phyloP scores from a whole-genome alignment of 371 early-diverging fungal genomes.

The Phascolomyces articulosus region DNA sequence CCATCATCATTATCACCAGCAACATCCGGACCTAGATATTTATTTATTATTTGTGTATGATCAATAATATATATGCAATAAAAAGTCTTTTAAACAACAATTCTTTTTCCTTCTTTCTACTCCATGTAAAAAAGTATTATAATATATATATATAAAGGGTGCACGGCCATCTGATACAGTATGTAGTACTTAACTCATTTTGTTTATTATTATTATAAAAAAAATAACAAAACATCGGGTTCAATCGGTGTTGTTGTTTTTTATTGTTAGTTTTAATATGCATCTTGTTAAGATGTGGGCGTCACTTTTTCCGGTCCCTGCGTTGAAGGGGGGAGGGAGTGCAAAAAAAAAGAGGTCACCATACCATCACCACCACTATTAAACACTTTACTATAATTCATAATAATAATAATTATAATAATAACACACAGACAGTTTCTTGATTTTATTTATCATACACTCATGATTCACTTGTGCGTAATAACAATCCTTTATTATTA shows the following conservation, averaged over 20 bases:
- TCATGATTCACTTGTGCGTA: not conserved
- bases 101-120: too few relatives aligned
- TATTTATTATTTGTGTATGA: too few relatives aligned
- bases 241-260: not conserved
- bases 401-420: not conserved
- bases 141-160: not conserved
- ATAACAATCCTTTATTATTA: not conserved
- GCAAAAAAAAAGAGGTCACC: not conserved
- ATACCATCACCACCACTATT: not conserved
- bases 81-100: too few relatives aligned
- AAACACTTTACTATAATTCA: too few relatives aligned
- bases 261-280: not conserved
- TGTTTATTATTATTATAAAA: not conserved
- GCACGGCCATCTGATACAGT: not conserved
- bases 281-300: slow-evolving; percentile 1
- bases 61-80: too few relatives aligned
- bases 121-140: too few relatives aligned
- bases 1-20: too few relatives aligned
- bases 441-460: not conserved
- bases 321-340: not conserved
- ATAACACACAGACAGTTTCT: not conserved
- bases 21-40: too few relatives aligned
- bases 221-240: not conserved
- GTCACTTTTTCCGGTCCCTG: not conserved
- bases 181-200: not conserved